These are phyloP conservation scores for Phytophthora citricola DNA, from an alignment of 352 stramenopile species.

Conservation along the genomic window DNA sequence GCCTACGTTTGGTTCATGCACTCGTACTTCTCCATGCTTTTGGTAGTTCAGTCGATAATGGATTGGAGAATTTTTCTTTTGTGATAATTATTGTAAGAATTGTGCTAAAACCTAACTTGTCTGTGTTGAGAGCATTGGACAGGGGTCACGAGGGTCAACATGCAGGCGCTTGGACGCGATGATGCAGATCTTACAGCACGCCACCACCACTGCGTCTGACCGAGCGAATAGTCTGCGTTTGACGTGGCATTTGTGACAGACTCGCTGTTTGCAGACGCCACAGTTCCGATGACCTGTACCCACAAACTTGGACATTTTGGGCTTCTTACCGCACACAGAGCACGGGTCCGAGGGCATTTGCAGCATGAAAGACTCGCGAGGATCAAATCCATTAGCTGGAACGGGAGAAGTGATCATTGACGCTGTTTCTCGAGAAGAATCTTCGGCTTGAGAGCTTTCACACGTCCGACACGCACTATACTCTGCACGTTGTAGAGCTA, in stretches of 20 bases:
- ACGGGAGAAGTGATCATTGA: conserved; percentile 14
- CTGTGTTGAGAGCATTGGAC: conserved; percentile 27
- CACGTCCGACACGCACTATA: conserved; percentile 9
- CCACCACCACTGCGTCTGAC: conserved; percentile 31
- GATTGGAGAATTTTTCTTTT: not conserved
- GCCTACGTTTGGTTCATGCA: too few relatives aligned
- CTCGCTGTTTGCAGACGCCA: conserved; percentile 33
- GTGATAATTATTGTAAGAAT: not conserved
- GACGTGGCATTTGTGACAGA: conserved; percentile 49
- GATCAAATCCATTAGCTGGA: not conserved
- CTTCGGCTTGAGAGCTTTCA: conserved; percentile 6
- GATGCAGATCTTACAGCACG: conserved; percentile 49
- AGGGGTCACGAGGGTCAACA: conserved; percentile 42
- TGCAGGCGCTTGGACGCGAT: conserved; percentile 37
- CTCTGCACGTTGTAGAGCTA: conserved; percentile 26
- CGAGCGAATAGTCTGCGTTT: conserved; percentile 39
- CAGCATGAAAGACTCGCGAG: conserved; percentile 10
- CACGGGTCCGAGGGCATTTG: conserved; percentile 20
- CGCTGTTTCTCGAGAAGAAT: conserved; percentile 21
- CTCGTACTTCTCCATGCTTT: too few relatives aligned
- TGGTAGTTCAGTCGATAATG: too few relatives aligned
- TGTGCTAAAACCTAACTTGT: not conserved
- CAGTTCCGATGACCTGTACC: conserved; percentile 23
- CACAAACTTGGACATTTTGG: conserved; percentile 24
- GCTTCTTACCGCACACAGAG: conserved; percentile 28